Conservation (phyloP, 202 grass and related monocot species). For the Carex sylvatica region DNA sequence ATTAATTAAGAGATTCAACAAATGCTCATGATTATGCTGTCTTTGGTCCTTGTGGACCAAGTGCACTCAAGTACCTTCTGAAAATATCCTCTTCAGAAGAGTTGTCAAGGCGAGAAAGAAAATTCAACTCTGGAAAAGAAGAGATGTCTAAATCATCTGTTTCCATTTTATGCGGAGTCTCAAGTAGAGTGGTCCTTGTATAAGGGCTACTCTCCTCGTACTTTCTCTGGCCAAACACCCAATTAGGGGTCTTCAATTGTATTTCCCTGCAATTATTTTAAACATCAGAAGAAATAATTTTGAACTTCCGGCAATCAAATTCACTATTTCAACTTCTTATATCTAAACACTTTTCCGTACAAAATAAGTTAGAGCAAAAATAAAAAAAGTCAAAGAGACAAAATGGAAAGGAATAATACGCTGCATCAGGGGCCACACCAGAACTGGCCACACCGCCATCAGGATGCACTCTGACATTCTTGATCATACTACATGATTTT, state of each 20-base stretch:
- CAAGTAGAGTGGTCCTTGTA: constrained; percentile 32
- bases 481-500: constrained; percentile 68
- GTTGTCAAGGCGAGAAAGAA: constrained; percentile 45
- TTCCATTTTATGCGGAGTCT: constrained; percentile 39
- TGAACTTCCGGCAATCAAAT: background rate
- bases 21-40: background rate
- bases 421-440: constrained; percentile 88
- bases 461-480: constrained; percentile 63
- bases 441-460: constrained; percentile 58
- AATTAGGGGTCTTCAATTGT: constrained; percentile 87
- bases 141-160: constrained; percentile 34
- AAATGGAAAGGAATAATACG: constrained; percentile 49
- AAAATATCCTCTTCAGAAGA: constrained; percentile 83
- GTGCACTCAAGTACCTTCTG: constrained; percentile 52
- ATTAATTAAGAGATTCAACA: background rate
- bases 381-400: constrained; percentile 15
- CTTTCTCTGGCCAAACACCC: constrained; percentile 98
- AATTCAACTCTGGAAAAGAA: constrained; percentile 55
- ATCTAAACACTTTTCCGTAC: background rate
- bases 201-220: constrained; percentile 46
- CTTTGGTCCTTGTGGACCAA: background rate
- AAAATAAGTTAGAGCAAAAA: constrained; percentile 12
- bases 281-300: background rate
- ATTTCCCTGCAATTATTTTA: constrained; percentile 65
- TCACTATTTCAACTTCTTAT: no score